phyloP scores from a whole-genome alignment of 441 rosid species.

The Gossypium davidsonii region DNA sequence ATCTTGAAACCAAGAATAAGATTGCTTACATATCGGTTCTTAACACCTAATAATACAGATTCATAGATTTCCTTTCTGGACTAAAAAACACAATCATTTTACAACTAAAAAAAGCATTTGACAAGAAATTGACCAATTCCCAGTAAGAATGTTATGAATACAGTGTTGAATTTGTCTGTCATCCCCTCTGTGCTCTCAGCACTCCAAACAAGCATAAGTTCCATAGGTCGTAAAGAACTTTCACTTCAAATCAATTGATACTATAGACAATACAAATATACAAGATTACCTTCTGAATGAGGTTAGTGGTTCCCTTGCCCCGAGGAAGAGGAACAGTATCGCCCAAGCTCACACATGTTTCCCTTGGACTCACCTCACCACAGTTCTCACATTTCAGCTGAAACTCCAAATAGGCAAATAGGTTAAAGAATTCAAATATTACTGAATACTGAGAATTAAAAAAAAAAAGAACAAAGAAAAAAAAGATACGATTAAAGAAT shows the following conservation, averaged over 20 bases:
- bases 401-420: constrained; percentile 12
- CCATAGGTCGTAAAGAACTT: not conserved
- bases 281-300: constrained; percentile 64
- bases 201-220: not conserved
- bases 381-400: constrained; percentile 79
- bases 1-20: not conserved
- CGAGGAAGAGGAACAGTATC: constrained; percentile 48
- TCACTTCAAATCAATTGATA: not conserved
- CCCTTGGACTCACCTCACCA: constrained; percentile 76
- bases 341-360: constrained; percentile 63
- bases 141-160: not conserved
- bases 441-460: not conserved
- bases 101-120: not conserved
- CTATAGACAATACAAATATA: not conserved
- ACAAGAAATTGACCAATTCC: constrained; percentile 3
- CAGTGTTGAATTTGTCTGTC: not conserved
- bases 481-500: not conserved
- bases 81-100: not conserved
- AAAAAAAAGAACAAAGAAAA: not conserved
- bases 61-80: not conserved
- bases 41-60: not conserved
- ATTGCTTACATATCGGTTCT: not conserved
- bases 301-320: constrained; percentile 58
- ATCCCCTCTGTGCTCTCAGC: not conserved
- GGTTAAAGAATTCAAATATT: not conserved